Base-by-base conservation (phyloP, 257 asterid genomes). In the Solanum neorickii region DNA sequence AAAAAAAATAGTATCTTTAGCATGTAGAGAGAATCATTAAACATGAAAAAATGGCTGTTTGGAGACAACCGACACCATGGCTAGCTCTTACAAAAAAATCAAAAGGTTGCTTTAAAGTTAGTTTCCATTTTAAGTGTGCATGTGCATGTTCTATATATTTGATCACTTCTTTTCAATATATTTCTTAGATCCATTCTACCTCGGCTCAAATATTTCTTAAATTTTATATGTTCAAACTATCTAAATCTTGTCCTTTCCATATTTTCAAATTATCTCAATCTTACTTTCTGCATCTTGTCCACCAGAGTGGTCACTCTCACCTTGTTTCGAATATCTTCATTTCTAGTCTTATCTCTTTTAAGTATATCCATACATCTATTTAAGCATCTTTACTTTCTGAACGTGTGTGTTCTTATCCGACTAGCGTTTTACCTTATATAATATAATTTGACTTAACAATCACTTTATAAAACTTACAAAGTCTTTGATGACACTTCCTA, bases 371-470 rank as follows among this genome's bases (percentile, higher is more conserved):
- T 3, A 62, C 15, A 23, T 62, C 7, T 0, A 60, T 60, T 25
- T 60, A 62, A 62, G 8, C 3, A 11, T 23, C 3, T 62, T 62
- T 15, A n/a, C 0, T 5, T 62, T 62, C 29, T 62, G 6, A 23
- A 62, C 3, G 16, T 5, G 1, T 49, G 1, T 14, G 2, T 49
- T 5, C 1, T 49, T 49, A 1, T 5, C 7, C 0, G 1, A 6
- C 8, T 49, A 49, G 1, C 1, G 2, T 18, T 5, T 2, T 49
- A 6, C 1, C 15, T 0, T 10, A n/a, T 23, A 23, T 14, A n/a
- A 62, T 2, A 62, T 62, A 62, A 62, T 11, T 11, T 62, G 7
- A 1, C 15, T 7, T 62, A 23, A 11, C 29, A 62, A 62, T 62
- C 70, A 10, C 15, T 62, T 7, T 14, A 49, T 14, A 49, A 1